These are phyloP conservation scores for Colletotrichum acutatum DNA, from an alignment of 2,329 filamentous ascomycete genomes.

Conservation along the genomic window DNA sequence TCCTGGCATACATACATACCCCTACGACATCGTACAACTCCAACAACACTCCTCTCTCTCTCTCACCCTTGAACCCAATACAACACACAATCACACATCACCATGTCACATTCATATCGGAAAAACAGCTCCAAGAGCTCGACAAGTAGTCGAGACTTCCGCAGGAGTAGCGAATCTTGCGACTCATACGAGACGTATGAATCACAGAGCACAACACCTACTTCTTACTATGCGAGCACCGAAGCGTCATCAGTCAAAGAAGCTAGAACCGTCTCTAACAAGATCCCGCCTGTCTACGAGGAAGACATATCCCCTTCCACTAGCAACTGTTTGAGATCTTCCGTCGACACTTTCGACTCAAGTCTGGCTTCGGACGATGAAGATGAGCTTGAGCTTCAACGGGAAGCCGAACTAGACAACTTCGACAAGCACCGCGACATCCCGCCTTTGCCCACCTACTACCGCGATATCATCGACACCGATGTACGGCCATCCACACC, in stretches of 20 bases:
- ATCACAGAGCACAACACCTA: slow-evolving; percentile 60
- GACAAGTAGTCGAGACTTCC: slow-evolving; percentile 52
- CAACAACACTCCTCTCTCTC: neutral
- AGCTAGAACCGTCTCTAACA: slow-evolving; percentile 19
- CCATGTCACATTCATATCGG: slow-evolving; percentile 48
- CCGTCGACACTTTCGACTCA: slow-evolving; percentile 84
- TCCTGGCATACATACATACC: neutral
- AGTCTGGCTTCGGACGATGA: slow-evolving; percentile 73
- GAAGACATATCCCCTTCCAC: slow-evolving; percentile 54
- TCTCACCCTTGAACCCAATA: neutral
- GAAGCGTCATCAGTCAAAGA: slow-evolving; percentile 49
- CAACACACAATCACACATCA: slow-evolving; percentile 22
- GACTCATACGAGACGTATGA: slow-evolving; percentile 54
- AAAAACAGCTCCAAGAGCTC: slow-evolving; percentile 50
- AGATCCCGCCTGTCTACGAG: slow-evolving; percentile 37
- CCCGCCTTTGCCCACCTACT: slow-evolving; percentile 67
- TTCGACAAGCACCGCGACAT: slow-evolving; percentile 49
- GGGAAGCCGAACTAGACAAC: slow-evolving; percentile 48
- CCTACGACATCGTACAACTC: slow-evolving; percentile 6
- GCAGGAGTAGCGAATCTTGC: slow-evolving; percentile 56
- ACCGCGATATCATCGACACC: slow-evolving; percentile 70
- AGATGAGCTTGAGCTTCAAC: slow-evolving; percentile 45
- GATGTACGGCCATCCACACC: slow-evolving; percentile 82
- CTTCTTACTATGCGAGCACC: slow-evolving; percentile 56
- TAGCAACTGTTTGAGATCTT: slow-evolving; percentile 63